Evolutionary conservation across 73 alveolate species (phyloP), one percentile per base, ranked within the genome.

Genomic region (Symbiodinium natans): DNA sequence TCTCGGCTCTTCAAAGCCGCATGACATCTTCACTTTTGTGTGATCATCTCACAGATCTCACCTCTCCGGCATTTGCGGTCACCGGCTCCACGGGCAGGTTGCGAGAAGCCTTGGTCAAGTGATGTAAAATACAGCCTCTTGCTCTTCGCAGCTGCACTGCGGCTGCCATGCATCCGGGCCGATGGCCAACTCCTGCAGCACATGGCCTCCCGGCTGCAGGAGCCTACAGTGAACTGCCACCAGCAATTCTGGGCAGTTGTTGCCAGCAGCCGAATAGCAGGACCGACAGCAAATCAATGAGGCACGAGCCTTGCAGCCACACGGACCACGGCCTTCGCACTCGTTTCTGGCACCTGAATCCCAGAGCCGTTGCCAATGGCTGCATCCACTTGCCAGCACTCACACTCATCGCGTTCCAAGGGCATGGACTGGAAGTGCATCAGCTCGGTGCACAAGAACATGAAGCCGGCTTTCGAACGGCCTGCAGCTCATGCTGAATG

Each of bases 371-470:
- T n/a, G n/a, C n/a, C n/a, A n/a, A n/a, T n/a, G n/a, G n/a, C n/a
- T n/a, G n/a, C n/a, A n/a, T n/a, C n/a, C n/a, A n/a, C n/a, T n/a
- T n/a, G n/a, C n/a, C n/a, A n/a, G n/a, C n/a, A n/a, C n/a, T n/a
- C n/a, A n/a, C n/a, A n/a, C n/a, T n/a, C n/a, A n/a, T n/a, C n/a
- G n/a, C n/a, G 4, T 15, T 52, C 2, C 82, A 3, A n/a, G 41
- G 36, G 27, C 82, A 29, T 15, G 21, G 56, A 40, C 89, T 0
- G 98, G 98, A 56, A 92, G 52, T 21, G 83, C 98, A 25, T 92
- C 98, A 13, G 92, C 98, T 8, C 98, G 98, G 63, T 92, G 98
- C 98, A 92, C 89, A 17, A 92, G 92, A 7, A 92, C 42, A 9
- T 88, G 98, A 29, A 92, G 92, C 31, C 98, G 89, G 34, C 83